A percentile compares a stretch with the other conserved stretches of the same genome.
phyloP scores from a whole-genome alignment of 768 basidiomycete genomes.

The Trametes cinnabarina region DNA sequence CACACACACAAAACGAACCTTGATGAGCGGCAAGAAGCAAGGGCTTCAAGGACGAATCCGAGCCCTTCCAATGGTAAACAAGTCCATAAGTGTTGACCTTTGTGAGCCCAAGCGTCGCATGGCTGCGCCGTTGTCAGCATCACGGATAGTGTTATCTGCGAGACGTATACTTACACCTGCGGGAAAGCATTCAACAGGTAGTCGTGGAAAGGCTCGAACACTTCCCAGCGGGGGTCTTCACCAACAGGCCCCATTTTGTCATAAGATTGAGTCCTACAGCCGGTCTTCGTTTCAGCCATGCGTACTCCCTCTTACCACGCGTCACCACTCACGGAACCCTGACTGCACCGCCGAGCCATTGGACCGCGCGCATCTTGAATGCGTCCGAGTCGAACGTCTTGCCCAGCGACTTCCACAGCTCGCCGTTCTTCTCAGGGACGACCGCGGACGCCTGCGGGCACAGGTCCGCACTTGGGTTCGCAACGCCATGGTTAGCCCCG shows the following conservation, averaged over 20 bases:
- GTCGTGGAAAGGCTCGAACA: constrained; percentile 37
- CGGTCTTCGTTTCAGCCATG: background rate
- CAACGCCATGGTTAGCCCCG: background rate
- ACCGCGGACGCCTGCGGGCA: constrained; percentile 38
- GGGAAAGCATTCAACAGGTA: constrained; percentile 55
- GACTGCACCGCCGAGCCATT: constrained; percentile 26
- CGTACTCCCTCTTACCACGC: background rate
- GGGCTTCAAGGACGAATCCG: constrained; percentile 49
- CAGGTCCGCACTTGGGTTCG: constrained; percentile 9
- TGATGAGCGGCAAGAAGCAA: constrained; percentile 53
- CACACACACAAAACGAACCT: constrained; percentile 32
- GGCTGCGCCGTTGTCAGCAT: constrained; percentile 31
- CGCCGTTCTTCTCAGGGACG: constrained; percentile 34
- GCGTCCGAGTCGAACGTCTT: constrained; percentile 32
- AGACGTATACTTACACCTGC: constrained; percentile 43
- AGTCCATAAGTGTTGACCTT: constrained; percentile 62
- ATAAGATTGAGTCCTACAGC: constrained; percentile 47
- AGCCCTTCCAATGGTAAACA: constrained; percentile 60
- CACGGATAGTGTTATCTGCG: background rate
- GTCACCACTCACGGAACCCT: constrained; percentile 36
- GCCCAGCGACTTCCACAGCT: constrained; percentile 34
- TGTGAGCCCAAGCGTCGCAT: constrained; percentile 48
- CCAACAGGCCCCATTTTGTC: constrained; percentile 49
- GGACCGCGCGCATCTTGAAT: constrained; percentile 32
- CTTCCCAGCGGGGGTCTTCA: constrained; percentile 45